Evolutionary conservation across 345 rosid genomes (phyloP), one percentile per base, ranked within the genome.

Genomic region (Camelina neglecta): DNA sequence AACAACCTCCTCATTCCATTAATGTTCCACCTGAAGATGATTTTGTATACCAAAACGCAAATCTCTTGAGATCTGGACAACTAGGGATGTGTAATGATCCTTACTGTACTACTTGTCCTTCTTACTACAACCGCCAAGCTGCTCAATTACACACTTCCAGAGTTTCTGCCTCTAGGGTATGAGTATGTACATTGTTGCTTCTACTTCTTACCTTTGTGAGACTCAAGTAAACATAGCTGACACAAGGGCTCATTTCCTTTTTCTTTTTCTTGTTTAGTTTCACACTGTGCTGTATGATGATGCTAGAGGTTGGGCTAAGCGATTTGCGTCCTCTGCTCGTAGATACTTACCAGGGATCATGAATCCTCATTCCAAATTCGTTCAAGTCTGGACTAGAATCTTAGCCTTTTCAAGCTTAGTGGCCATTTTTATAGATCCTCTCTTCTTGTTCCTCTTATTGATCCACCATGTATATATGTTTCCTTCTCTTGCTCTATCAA

Each of bases 21-120:
- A 35, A 33, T 49, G 54, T 48, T 29, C 44, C 67, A 26, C 41
- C 67, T 56, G 80, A 83, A 11, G 80, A 85, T 5, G 79, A 49
- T 11, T 81, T 82, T 72, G 81, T 74, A 15, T 51, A 62, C 55
- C 87, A 50, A 35, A 35, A 92, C 76, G 84, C 84, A 54, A 86
- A 92, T 86, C 79, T 92, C 71, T 21, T 83, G 80, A 87, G 91
- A 84, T 94, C 97, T 79, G 97, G 98, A 11, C 91, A 84, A 47
- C 64, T 89, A 54, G 97, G 98, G 6, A 80, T 85, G 91, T 94
- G 98, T 75, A 84, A 83, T 79, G 93, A 90, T 84, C 98, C 96
- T 70, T 94, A 92, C 72, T 92, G 97, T 81, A 94, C 97, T 16
- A 89, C 89, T 68, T 94, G 98, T 57, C 98, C 96, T 36, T 78